Evolutionary conservation across 2,329 filamentous ascomycete genomes (phyloP).

Genomic region (Apiospora hydei): DNA sequence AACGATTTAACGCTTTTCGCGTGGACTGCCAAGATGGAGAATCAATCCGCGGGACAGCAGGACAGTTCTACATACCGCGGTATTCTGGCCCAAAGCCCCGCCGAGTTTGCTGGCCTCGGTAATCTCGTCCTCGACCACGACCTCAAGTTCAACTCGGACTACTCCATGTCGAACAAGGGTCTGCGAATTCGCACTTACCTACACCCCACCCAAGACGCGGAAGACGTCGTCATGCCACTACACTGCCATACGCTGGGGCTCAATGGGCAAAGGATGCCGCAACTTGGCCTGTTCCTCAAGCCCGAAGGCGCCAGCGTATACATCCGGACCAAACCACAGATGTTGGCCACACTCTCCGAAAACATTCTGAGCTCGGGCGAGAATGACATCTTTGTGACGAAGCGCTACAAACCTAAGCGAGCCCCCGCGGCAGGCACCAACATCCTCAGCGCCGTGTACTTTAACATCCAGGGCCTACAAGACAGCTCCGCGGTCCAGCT

Average conservation of each 20-base stretch:
- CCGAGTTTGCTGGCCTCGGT: conserved; percentile 1
- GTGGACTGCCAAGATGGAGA: neutral
- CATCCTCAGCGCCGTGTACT: neutral
- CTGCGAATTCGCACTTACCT: neutral
- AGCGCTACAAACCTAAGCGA: neutral
- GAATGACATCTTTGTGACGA: neutral
- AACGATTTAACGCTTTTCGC: conserved; percentile 4
- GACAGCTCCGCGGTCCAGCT: neutral
- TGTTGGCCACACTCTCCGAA: neutral
- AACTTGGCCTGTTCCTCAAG: neutral
- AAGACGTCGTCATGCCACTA: neutral
- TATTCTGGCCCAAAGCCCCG: conserved; percentile 4
- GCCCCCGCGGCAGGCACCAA: neutral
- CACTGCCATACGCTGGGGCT: neutral
- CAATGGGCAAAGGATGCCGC: neutral
- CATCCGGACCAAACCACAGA: neutral
- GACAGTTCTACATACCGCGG: conserved; percentile 33
- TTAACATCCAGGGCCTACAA: too few relatives aligned
- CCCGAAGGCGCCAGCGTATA: neutral
- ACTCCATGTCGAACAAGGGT: conserved; percentile 3
- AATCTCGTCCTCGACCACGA: conserved; percentile 1
- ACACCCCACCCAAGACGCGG: neutral
- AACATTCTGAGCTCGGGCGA: neutral
- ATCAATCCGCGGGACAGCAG: conserved; percentile 35
- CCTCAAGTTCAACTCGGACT: neutral